Evolutionary conservation across 2,329 filamentous ascomycete species (phyloP), one percentile per base, ranked within the genome.

Genomic region (Chrysoporthe cubensis): DNA sequence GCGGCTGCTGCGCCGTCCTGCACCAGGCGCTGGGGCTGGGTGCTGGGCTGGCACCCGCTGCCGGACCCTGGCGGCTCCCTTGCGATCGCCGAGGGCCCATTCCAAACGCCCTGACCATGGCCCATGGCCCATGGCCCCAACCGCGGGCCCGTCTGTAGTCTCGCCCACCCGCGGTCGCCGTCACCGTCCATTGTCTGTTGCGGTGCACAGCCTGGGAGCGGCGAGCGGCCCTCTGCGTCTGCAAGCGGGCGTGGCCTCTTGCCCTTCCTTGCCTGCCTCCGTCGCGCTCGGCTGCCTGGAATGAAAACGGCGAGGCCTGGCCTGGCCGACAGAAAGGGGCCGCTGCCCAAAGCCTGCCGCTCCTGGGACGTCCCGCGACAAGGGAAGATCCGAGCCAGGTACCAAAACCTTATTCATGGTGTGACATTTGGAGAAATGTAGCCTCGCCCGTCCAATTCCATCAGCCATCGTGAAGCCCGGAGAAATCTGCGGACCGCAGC

Each of bases 341-440:
- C 40, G 26, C 4, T 59, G 18, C 11, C 37, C n/a, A 26, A 26
- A 26, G 26, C 26, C 26, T 26, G 26, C 26, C 26, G 26, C 26
- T 50, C 11, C 54, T 65, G 63, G 44, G 43, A 59, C 54, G 18
- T 58, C 54, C 63, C 54, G 54, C 48, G 63, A 58, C 60, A 62
- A 62, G 64, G 67, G 64, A 69, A 64, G 64, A 69, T 63, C 67
- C 64, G 67, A 66, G 64, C 60, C 64, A 69, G 44, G 63, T 50
- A 65, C 62, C 32, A 34, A 61, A 66, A 66, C 50, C 64, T 60
- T 64, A 64, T 42, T 54, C 21, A 42, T 58, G 60, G 44, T 56
- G 43, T 59, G 63, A 50, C 56, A 21, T 58, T n/a, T 18, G 26
- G 43, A 34, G 63, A 37, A 52, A 54, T 43, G 54, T 42, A 11